Evolutionary conservation across 768 basidiomycete genomes (phyloP), one percentile per base, ranked within the genome.

Genomic region (Sarcomyxa edulis): DNA sequence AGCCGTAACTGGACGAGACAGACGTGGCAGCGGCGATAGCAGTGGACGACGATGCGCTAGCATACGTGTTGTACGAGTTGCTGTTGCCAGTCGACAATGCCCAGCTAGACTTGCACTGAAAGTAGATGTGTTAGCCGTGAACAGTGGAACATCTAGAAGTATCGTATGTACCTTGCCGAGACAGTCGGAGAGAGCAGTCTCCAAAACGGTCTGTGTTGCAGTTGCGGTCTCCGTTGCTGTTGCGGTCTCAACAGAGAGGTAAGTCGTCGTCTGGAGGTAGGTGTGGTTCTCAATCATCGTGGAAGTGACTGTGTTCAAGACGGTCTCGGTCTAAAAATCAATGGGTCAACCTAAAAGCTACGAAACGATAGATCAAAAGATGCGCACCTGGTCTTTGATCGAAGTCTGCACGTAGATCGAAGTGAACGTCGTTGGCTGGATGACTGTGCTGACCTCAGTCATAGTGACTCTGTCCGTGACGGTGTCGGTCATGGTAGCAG

Each of bases 91-190:
- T 35, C 6, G 52, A 68, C 52, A 82, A 56, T 42, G 65, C 66
- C 68, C 72, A 81, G 42, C 54, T 51, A 23, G 68, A 72, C 65
- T 81, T 77, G 72, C 81, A 83, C 71, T 76, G 44, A 2, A 37
- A 44, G n/a, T n/a, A n/a, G 24, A 24, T 27, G 16, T 35, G 19
- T 59, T 34, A 55, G 48, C 10, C 37, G 25, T 16, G 43, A 23
- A 11, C 21, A 16, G 15, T 42, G 34, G 21, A 10, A 11, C 23
- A 36, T 36, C 12, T 16, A 29, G 39, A 41, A 21, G 31, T 29
- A 12, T 18, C n/a, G 12, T 18, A 54, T 58, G 37, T 42, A 74
- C 74, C 55, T 61, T 55, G 50, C 64, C 62, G 40, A 82, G 61
- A 55, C 79, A 82, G 34, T 71, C 56, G 33, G 71, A 62, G 34